These are phyloP conservation scores for Cucumis melo DNA, from an alignment of 306 rosid species.

Conservation along the genomic window DNA sequence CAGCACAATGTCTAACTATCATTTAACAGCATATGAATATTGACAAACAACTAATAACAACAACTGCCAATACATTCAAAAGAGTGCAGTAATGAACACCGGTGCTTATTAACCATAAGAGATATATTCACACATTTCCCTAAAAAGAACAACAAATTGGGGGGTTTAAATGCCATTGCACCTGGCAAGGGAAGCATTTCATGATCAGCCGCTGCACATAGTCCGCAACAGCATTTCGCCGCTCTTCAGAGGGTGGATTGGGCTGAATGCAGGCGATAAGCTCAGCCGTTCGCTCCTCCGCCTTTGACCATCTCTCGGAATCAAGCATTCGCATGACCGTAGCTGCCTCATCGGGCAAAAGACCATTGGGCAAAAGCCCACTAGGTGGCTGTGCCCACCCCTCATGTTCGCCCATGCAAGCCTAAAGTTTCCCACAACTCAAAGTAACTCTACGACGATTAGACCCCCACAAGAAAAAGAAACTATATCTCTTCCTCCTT, in stretches of 20 bases:
- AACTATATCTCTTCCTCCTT: conserved; percentile 8
- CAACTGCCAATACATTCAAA: not conserved
- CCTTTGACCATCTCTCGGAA: conserved; percentile 65
- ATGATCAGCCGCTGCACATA: conserved; percentile 67
- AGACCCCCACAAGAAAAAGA: conserved; percentile 12
- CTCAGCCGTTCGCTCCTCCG: conserved; percentile 80
- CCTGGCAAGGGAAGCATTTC: conserved; percentile 92
- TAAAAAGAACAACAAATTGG: not conserved
- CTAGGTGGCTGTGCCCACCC: conserved; percentile 70
- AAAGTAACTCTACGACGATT: not conserved
- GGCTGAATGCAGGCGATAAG: conserved; percentile 95
- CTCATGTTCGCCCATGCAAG: conserved; percentile 95
- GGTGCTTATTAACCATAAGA: not conserved
- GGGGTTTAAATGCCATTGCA: conserved; percentile 13
- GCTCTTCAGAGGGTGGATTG: conserved; percentile 67
- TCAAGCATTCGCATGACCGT: conserved; percentile 67
- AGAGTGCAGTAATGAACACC: not conserved
- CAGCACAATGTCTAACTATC: not conserved
- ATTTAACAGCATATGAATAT: not conserved
- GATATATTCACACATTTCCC: not conserved
- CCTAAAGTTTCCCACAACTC: conserved; percentile 30
- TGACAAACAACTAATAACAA: not conserved
- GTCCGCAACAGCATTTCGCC: conserved; percentile 67
- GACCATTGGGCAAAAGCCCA: conserved; percentile 89
- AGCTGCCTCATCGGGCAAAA: conserved; percentile 76